Evolutionary conservation across 1,284 basidiomycete genomes (phyloP), one percentile per base, ranked within the genome.

Genomic region (Anthracocystis panici-leucophaei): DNA sequence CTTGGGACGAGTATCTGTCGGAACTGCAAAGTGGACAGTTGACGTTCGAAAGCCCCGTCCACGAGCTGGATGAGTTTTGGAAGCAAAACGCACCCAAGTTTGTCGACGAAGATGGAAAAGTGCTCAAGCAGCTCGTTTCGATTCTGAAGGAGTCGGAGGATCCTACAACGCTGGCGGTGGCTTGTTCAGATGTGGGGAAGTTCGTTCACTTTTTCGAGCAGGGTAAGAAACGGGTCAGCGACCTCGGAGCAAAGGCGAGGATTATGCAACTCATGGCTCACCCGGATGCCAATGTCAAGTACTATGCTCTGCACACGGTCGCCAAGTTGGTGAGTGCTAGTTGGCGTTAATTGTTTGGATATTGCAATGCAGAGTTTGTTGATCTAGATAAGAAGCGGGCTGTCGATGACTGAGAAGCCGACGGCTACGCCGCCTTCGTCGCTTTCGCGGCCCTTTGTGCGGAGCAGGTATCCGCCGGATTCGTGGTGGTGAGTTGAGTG

Each of bases 51-150:
- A 82, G 76, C 44, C 95, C 96, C 6, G 93, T 94, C 20, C 97
- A 99, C 84, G 93, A 95, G 82, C 93, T 93, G 8, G 96, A 98
- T 65, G 91, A 94, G 56, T 99, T 99, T 87, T 99, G 96, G 96
- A 93, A 93, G 82, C 94, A 96, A 87, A 98, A 99, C 82, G 94
- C 92, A 0, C 86, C 87, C 7, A 93, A 91, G 83, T 86, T 97
- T 69, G 90, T 91, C 7, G 93, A 95, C 80, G 94, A 99, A 83
- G 97, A 95, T 82, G 92, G 96, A 73, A 94, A 93, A 85, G 91
- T 93, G 83, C 92, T 90, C 90, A 65, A 93, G 93, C 51, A 97
- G 95, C 88, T 95, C 91, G 94, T 97, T 76, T 72, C 90, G 84
- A 51, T 82, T 11, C 40, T 73, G 5, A 45, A 63, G 40, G 61